Conservation (phyloP, 2,329 filamentous ascomycete species). For the Fusarium drepaniforme region DNA sequence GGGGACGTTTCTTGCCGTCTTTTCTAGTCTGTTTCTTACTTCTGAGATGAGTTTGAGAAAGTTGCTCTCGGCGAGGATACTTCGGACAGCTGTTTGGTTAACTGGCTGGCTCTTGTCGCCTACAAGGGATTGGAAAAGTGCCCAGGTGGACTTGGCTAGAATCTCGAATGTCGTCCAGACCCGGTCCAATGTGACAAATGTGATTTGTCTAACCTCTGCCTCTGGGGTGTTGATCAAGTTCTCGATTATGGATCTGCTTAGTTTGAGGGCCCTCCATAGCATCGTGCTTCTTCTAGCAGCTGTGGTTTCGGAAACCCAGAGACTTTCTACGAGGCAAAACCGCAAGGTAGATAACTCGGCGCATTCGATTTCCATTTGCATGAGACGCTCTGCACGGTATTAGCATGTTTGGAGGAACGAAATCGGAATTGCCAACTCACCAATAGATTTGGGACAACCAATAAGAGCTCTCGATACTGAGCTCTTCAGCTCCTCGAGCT, state of each 20-base stretch:
- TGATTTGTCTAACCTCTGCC: not conserved
- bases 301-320: not conserved
- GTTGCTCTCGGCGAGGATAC: not conserved
- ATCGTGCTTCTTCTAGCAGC: not conserved
- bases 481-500: not conserved
- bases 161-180: not conserved
- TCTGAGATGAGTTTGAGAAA: not conserved
- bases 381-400: not conserved
- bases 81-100: not conserved
- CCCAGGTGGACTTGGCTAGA: not conserved
- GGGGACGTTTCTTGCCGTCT: not conserved
- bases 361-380: not conserved
- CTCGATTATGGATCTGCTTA: not conserved
- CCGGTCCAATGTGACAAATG: not conserved
- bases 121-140: not conserved
- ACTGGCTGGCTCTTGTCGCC: not conserved
- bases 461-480: not conserved
- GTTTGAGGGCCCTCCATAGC: not conserved
- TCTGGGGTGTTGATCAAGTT: not conserved
- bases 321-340: not conserved
- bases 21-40: not conserved
- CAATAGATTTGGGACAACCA: not conserved
- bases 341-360: not conserved
- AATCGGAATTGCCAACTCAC: not conserved
- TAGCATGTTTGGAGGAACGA: not conserved